Percentiles rank a stretch among this genome's conserved stretches.
phyloP scores from a whole-genome alignment of 768 basidiomycete genomes.

The Agrocybe pediades region DNA sequence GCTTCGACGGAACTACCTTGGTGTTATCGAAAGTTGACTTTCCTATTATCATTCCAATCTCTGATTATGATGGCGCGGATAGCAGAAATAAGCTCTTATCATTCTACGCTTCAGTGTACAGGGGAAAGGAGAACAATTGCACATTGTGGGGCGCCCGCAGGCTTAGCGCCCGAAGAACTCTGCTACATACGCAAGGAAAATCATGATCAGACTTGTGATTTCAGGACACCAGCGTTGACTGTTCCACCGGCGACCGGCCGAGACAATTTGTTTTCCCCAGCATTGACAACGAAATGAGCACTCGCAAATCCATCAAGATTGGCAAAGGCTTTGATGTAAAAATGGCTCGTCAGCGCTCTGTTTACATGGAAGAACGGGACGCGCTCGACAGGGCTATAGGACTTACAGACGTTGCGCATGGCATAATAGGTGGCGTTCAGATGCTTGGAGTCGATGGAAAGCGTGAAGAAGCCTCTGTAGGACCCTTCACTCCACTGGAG shows the following conservation, averaged over 20 bases:
- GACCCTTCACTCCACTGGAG: conserved; percentile 65
- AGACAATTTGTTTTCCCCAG: conserved; percentile 45
- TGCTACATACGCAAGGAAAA: not conserved
- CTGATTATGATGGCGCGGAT: too few species aligned
- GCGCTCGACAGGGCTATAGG: not conserved
- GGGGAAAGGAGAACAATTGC: not conserved
- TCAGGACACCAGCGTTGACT: conserved; percentile 46
- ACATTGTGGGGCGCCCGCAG: not conserved
- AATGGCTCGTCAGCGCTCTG: not conserved
- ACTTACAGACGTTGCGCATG: conserved; percentile 49
- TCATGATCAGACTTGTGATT: conserved; percentile 17
- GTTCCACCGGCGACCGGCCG: conserved; percentile 52
- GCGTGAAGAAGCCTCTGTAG: conserved; percentile 60
- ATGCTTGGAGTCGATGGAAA: conserved; percentile 45
- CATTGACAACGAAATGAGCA: conserved; percentile 42
- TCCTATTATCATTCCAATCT: too few species aligned
- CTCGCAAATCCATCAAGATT: conserved; percentile 47
- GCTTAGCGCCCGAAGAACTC: not conserved
- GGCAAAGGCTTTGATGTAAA: conserved; percentile 29
- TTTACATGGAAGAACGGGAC: not conserved
- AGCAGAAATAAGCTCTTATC: too few species aligned
- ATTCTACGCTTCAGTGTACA: not conserved
- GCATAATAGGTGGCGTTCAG: conserved; percentile 57
- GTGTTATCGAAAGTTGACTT: too few species aligned
- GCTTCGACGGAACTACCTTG: too few species aligned